A percentile compares a stretch with the other conserved stretches of the same genome.
Conservation (phyloP, 1,284 basidiomycete genomes). For the Somion occarium region DNA sequence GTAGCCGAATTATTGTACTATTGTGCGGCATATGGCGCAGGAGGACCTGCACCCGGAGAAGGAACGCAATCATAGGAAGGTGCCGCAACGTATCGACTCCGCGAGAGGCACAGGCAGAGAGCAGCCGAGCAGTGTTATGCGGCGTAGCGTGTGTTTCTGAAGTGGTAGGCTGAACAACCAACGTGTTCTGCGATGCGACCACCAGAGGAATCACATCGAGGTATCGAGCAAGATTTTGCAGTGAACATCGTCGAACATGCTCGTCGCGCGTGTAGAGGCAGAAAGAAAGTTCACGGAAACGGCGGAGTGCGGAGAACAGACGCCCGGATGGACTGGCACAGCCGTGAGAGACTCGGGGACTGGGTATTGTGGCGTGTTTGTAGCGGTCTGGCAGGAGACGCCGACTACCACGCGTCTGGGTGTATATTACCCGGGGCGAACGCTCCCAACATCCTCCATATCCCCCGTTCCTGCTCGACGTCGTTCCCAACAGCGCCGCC, state of each 20-base stretch:
- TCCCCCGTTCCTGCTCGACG: constrained; percentile 8
- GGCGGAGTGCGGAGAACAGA: background rate
- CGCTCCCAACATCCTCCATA: constrained; percentile 6
- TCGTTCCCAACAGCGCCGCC: constrained; percentile 8
- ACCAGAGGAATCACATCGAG: no score
- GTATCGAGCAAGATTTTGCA: background rate
- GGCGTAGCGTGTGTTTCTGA: background rate
- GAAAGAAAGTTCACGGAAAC: background rate
- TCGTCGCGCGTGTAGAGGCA: background rate
- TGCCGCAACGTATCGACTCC: background rate
- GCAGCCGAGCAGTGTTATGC: background rate
- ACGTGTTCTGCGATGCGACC: no score
- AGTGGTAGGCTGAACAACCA: background rate
- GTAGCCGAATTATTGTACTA: background rate
- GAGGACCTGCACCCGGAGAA: background rate
- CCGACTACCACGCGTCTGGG: background rate
- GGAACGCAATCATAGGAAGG: background rate
- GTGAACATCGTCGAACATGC: background rate
- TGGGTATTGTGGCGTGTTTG: background rate
- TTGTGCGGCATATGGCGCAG: background rate
- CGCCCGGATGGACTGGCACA: background rate
- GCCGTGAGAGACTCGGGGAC: background rate
- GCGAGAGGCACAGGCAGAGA: background rate
- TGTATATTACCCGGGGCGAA: constrained; percentile 18
- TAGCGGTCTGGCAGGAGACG: no score